A percentile compares a stretch with the other conserved stretches of the same genome.
Conservation (phyloP, 148 eudicot genomes). For the Fallopia convolvulus region DNA sequence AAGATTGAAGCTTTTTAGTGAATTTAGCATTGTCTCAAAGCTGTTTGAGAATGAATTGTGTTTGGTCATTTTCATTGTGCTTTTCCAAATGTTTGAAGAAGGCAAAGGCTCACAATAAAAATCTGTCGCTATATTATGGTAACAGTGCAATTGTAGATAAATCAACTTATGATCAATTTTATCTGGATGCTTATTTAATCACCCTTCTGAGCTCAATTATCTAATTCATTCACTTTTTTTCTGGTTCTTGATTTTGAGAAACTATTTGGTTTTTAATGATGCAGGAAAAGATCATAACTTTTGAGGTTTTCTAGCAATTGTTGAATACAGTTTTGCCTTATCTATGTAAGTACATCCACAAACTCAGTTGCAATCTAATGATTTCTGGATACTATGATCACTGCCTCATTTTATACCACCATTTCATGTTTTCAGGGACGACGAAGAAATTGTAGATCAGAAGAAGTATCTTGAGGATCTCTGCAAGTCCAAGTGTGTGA, state of each 20-base stretch:
- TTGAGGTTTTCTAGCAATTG: background rate
- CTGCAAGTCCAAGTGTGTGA: constrained; percentile 27
- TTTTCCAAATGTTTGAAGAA: background rate
- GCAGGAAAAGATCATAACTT: background rate
- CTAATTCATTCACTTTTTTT: background rate
- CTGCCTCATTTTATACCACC: background rate
- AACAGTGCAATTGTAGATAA: background rate
- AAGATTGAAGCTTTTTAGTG: background rate
- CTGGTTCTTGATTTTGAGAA: background rate
- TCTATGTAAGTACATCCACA: background rate
- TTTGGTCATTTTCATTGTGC: background rate
- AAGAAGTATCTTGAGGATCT: constrained; percentile 23
- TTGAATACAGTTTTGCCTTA: background rate
- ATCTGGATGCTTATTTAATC: background rate
- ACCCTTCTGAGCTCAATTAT: background rate
- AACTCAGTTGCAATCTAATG: background rate
- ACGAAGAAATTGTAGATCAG: constrained; percentile 25
- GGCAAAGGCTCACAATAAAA: background rate
- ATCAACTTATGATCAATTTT: background rate
- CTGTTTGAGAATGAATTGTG: background rate
- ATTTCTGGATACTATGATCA: background rate
- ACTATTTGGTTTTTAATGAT: background rate
- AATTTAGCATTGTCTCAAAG: background rate
- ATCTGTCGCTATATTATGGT: background rate
- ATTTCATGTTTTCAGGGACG: constrained; percentile 16